Conservation (phyloP, 2,329 filamentous ascomycete species). For the Ophiosphaerella herpotricha region DNA sequence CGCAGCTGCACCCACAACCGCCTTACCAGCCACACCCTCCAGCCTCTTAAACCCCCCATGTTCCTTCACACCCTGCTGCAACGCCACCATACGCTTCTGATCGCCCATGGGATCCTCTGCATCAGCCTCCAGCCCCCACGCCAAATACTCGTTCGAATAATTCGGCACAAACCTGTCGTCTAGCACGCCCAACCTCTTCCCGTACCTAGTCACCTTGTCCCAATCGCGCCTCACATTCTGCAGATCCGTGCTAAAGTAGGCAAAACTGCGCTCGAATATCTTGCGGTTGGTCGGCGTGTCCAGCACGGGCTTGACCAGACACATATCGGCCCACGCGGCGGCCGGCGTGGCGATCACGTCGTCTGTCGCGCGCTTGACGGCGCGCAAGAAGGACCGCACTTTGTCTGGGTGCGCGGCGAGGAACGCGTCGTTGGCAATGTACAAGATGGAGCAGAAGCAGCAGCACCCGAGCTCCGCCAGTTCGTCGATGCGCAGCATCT, state of each 20-base stretch:
- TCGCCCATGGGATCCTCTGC: constrained; percentile 71
- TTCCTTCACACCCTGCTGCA: constrained; percentile 69
- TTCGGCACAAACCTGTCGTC: constrained; percentile 68
- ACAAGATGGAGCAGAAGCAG: constrained; percentile 82
- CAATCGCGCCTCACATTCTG: constrained; percentile 78
- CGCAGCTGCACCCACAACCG: not conserved
- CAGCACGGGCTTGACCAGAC: constrained; percentile 74
- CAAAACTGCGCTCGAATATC: constrained; percentile 79
- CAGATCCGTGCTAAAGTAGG: constrained; percentile 74
- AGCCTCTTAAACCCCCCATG: constrained; percentile 68
- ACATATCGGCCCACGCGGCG: constrained; percentile 69
- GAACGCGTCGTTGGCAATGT: constrained; percentile 78
- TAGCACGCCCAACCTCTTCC: constrained; percentile 72
- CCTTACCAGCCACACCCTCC: constrained; percentile 14
- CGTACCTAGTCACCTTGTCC: constrained; percentile 77
- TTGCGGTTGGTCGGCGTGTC: constrained; percentile 70
- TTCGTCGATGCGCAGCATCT: constrained; percentile 82
- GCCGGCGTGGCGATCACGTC: constrained; percentile 68
- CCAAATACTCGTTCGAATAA: constrained; percentile 74
- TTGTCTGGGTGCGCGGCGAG: constrained; percentile 68
- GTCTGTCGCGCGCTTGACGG: constrained; percentile 76
- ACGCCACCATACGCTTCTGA: constrained; percentile 72
- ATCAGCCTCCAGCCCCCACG: constrained; percentile 68
- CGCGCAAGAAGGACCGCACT: constrained; percentile 69
- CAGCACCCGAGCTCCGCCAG: constrained; percentile 79